Conservation (phyloP, 2,329 filamentous ascomycete species). For the Bertia moriformis region DNA sequence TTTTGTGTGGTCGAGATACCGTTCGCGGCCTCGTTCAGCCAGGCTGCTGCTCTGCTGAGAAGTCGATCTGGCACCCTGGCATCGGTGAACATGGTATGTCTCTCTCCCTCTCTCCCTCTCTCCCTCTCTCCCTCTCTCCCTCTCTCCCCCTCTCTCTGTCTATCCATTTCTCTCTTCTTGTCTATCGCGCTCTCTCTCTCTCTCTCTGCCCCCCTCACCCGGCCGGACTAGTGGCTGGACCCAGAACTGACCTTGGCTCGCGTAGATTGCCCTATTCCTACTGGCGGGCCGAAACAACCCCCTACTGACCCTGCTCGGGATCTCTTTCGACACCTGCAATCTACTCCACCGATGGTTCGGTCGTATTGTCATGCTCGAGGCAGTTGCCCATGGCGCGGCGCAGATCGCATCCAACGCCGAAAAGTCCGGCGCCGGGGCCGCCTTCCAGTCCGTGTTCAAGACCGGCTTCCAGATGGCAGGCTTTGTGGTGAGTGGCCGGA, state of each 20-base stretch:
- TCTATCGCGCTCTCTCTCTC: no score
- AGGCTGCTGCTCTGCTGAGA: conserved; percentile 34
- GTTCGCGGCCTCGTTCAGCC: conserved; percentile 29
- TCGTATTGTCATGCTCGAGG: conserved; percentile 59
- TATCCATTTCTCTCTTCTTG: no score
- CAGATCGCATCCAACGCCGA: conserved; percentile 31
- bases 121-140: neutral
- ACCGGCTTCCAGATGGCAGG: conserved; percentile 41
- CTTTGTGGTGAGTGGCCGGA: conserved; percentile 38
- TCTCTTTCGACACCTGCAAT: conserved; percentile 75
- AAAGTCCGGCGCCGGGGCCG: conserved; percentile 18
- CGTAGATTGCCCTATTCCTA: conserved; percentile 50
- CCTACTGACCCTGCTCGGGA: conserved; percentile 54
- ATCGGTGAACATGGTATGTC: conserved; percentile 61
- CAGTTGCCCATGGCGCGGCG: conserved; percentile 48
- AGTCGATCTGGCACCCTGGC: conserved; percentile 59
- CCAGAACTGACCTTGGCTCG: no score
- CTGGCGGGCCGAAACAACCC: conserved; percentile 68
- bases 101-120: no score
- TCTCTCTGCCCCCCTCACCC: no score
- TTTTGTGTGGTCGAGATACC: conserved; percentile 61
- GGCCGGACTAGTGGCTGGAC: no score
- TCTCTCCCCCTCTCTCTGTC: no score
- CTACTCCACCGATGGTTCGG: conserved; percentile 69
- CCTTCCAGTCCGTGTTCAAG: conserved; percentile 17